Conservation (phyloP, 345 rosid species). For the Salix koriyanagi region DNA sequence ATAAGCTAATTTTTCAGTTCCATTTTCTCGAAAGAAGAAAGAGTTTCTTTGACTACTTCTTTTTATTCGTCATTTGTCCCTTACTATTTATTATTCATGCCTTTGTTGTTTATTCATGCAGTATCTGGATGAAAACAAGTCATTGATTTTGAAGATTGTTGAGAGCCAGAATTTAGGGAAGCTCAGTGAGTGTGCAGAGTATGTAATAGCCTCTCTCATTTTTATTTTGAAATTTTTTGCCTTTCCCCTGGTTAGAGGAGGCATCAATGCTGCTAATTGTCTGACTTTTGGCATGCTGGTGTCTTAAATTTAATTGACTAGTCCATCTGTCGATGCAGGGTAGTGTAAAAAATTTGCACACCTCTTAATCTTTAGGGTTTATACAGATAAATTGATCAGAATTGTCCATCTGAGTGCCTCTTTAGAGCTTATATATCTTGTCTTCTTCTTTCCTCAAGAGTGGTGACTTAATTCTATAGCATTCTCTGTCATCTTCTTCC, state of each 20-base stretch:
- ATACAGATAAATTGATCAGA: neutral
- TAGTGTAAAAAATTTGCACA: neutral
- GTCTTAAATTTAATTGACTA: neutral
- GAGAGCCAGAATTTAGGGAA: conserved; percentile 98
- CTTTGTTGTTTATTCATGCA: conserved; percentile 31
- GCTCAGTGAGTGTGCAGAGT: conserved; percentile 94
- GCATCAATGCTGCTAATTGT: neutral
- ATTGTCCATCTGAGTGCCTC: neutral
- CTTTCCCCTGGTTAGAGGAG: neutral
- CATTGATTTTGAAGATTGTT: conserved; percentile 97
- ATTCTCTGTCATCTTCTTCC: neutral
- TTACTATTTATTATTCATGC: neutral
- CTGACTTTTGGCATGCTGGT: neutral
- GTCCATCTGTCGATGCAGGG: neutral
- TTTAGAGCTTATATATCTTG: neutral
- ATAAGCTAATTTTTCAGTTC: neutral
- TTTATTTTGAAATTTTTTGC: neutral
- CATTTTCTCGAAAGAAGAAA: neutral
- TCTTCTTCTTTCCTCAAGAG: neutral
- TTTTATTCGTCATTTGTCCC: neutral
- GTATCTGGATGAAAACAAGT: conserved; percentile 99
- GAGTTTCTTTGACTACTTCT: neutral
- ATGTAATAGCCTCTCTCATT: conserved; percentile 29
- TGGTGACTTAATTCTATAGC: neutral
- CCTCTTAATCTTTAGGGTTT: neutral